Evolutionary conservation across 192 early-diverging fungal species (phyloP), one percentile per base, ranked within the genome.

Genomic region (Linnemannia elongata): DNA sequence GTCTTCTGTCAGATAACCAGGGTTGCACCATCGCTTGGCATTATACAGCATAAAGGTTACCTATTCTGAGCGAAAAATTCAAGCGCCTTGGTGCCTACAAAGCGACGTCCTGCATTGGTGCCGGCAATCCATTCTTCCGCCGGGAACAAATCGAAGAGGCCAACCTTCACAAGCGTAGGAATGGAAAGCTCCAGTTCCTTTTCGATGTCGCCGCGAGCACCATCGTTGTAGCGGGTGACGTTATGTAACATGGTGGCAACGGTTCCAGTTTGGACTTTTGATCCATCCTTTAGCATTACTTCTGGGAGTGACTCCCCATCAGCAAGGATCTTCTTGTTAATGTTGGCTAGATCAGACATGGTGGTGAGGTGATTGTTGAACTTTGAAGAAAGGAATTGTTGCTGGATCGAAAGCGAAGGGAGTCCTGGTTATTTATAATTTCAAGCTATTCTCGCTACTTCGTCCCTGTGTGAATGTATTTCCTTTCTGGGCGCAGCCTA

Each of bases 71-170:
- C 41, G 71, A 72, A 42, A 72, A 45, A 41, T 22, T 72, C 71
- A 45, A 72, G 41, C 20, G 71, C 71, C 24, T 72, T 72, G 42
- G 71, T 72, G 71, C 71, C 71, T 24, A 72, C 71, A 72, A 72
- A 72, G 41, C 71, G 71, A n/a, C 71, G 71, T 22, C 71, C 71
- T 44, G 71, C 71, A 45, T 72, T 72, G 42, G 38, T 45, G 39
- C 71, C 71, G 38, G 71, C 71, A 45, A 72, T 72, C 71, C 71
- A 72, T 72, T 72, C 71, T 72, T 72, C 71, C 71, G 41, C 39
- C 6, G 71, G 71, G 71, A 72, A 72, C 71, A 72, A 72, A 72
- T 72, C 71, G 71, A 72, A 72, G 42, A 72, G 71, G 39, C 71
- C 71, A 41, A 72, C 71, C 39, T 1, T 72, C 20, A 72, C 17